Evolutionary conservation across 495 filamentous ascomycete species (phyloP).

Genomic region (Amniculicola lignicola): DNA sequence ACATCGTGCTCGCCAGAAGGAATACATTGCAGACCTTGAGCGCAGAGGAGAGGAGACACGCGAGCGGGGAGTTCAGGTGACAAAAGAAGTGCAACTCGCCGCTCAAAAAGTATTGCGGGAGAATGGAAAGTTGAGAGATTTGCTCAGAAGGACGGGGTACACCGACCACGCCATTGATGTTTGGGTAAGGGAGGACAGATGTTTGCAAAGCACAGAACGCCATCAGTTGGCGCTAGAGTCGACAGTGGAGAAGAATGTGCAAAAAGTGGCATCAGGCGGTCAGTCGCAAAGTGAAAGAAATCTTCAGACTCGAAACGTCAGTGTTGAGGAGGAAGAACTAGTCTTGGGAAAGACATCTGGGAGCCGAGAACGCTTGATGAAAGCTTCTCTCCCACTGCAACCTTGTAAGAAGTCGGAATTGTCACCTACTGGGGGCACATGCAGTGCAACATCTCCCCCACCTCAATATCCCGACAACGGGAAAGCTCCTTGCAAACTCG

Average conservation of each 20-base stretch:
- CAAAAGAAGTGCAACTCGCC: conserved; percentile 23
- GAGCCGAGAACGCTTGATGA: too few relatives aligned
- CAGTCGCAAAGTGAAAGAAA: too few relatives aligned
- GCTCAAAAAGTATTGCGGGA: conserved; percentile 17
- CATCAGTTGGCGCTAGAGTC: conserved; percentile 1
- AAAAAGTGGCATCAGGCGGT: too few relatives aligned
- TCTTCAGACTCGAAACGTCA: too few relatives aligned
- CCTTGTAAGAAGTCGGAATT: too few relatives aligned
- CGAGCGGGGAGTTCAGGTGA: conserved; percentile 16
- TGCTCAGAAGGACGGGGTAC: conserved; percentile 7
- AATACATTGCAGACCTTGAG: conserved; percentile 17
- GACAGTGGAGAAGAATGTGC: conserved; percentile 6
- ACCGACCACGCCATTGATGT: conserved; percentile 9
- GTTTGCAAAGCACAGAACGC: background rate
- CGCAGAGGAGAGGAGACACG: conserved; percentile 9
- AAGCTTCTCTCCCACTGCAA: too few relatives aligned
- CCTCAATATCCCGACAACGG: background rate
- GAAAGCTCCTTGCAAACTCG: conserved; percentile 10
- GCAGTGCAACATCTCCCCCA: background rate
- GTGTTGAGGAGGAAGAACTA: too few relatives aligned
- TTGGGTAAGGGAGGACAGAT: conserved; percentile 20
- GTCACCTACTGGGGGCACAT: too few relatives aligned
- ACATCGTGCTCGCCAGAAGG: conserved; percentile 19
- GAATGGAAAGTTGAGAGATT: conserved; percentile 18
- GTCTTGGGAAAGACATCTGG: too few relatives aligned